Evolutionary conservation across 805 yeast species (phyloP), one percentile per base, ranked within the genome.

Genomic region (Lipomyces sp.): DNA sequence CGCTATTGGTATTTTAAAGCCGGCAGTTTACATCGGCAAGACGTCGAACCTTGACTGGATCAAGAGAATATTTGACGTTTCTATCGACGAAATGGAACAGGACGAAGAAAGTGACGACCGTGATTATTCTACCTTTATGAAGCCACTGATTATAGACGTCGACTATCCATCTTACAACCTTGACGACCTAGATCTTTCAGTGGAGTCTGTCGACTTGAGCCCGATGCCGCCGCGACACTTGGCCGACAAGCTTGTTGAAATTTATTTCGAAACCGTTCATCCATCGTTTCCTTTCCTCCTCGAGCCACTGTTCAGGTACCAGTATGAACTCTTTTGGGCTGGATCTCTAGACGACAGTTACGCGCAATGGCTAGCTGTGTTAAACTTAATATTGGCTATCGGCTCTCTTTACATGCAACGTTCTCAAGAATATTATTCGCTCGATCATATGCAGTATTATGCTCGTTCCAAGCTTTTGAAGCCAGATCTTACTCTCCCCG

Each of bases 271-370:
- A 28, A 50, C 54, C 22, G 51, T 49, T 1, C 57, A 53, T 42
- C 51, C 55, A 3, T 45, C 57, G 11, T 53, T 49, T 32, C 57
- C 55, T 4, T 46, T 53, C 33, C 28, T 53, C 29, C 49, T 45
- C 22, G 55, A 53, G 46, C 54, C 55, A 5, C 24, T 47, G 21
- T 53, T 53, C 37, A 34, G 51, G 13, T 43, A 45, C 23, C 54
- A 49, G 38, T 53, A 53, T 23, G 48, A 45, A 18, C 24, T 43
- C 7, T 48, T 44, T 18, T 52, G 57, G 49, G 41, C 47, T 6
- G 57, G 53, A 3, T 47, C 42, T 32, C 48, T 43, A 29, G 43
- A 49, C 34, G 51, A 45, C 19, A 33, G 14, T 29, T 33, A 33
- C 23, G 44, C 50, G 11, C 53, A 52, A 33, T 53, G 57, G 57